phyloP scores from a whole-genome alignment of 805 yeast species.

The Lipomyces orientalis region DNA sequence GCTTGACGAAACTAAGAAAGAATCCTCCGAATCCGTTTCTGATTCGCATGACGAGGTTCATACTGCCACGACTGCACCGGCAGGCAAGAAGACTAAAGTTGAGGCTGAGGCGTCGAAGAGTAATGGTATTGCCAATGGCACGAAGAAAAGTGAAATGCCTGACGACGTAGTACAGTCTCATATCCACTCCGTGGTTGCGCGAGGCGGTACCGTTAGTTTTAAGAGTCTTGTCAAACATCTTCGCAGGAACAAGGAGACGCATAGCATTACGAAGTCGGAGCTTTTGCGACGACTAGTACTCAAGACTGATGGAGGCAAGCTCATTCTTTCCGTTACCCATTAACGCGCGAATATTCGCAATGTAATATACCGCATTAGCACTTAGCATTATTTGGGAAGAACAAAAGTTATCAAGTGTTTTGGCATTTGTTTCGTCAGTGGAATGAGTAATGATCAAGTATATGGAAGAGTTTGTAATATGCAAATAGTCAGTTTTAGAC shows the following conservation, averaged over 20 bases:
- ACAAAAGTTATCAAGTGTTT: constrained; percentile 1
- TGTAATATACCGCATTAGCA: background rate
- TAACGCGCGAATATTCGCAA: background rate
- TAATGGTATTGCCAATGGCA: constrained; percentile 5
- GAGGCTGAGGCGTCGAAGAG: background rate
- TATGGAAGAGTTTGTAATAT: background rate
- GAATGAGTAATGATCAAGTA: background rate
- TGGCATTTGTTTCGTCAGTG: background rate
- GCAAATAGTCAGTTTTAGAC: background rate
- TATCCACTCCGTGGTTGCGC: background rate
- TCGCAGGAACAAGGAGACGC: constrained; percentile 18
- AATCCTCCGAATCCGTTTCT: constrained; percentile 34
- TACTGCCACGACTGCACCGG: background rate
- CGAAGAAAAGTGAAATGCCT: constrained; percentile 2
- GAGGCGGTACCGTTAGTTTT: background rate
- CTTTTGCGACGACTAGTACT: constrained; percentile 13
- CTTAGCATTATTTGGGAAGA: background rate
- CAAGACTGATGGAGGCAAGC: constrained; percentile 12
- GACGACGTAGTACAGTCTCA: background rate
- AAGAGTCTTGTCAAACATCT: constrained; percentile 21
- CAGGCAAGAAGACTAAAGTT: constrained; percentile 11
- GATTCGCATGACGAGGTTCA: background rate
- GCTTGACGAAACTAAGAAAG: constrained; percentile 36
- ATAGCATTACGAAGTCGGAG: constrained; percentile 21
- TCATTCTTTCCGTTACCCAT: constrained; percentile 17